Base-by-base conservation (phyloP, 306 rosid species). In the Benincasa hispida region DNA sequence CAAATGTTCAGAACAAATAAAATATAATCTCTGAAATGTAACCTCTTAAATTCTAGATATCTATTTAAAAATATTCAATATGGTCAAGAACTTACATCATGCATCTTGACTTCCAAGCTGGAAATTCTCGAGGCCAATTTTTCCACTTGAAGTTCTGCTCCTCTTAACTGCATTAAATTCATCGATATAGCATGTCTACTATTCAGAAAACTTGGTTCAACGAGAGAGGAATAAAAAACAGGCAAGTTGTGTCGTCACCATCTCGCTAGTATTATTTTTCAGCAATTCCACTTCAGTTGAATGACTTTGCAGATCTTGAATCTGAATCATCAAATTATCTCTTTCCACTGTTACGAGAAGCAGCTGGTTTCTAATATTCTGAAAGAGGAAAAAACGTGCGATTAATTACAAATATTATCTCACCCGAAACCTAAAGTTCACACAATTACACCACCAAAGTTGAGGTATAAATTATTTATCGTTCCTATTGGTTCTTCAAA, bases 91-190 rank as follows among this genome's bases (percentile, higher is more conserved):
- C 96, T 83, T 81, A 90, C 98, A 37, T 65, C 69, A 22, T 79
- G 91, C 80, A 81, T 85, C 85, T 91, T 87, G 75, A 77, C 78
- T 79, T 89, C 93, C 83, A 82, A 72, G 75, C 82, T 30, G 59
- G 90, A 87, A 78, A 87, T 86, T 88, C 82, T 88, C 69, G 27
- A 47, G 17, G 67, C 84, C 77, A 91, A 84, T 69, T 89, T 92
- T 79, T 86, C 90, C 39, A 81, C 84, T 72, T 85, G 91, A 82
- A 69, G 77, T 35, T 86, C 85, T 74, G 82, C 83, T 77, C 65
- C 83, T 25, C 62, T 70, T 48, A 93, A 77, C 93, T 93, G 91
- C 47, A 84, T 37, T 24, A 72, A 42, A 35, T 53, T 75, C 28
- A 63, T 57, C 69, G 77, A 14, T 27, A 19, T 55, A 57, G 27